These are phyloP conservation scores for Schizosaccharomyces japonicus DNA, from an alignment of 805 yeast species.

Conservation along the genomic window DNA sequence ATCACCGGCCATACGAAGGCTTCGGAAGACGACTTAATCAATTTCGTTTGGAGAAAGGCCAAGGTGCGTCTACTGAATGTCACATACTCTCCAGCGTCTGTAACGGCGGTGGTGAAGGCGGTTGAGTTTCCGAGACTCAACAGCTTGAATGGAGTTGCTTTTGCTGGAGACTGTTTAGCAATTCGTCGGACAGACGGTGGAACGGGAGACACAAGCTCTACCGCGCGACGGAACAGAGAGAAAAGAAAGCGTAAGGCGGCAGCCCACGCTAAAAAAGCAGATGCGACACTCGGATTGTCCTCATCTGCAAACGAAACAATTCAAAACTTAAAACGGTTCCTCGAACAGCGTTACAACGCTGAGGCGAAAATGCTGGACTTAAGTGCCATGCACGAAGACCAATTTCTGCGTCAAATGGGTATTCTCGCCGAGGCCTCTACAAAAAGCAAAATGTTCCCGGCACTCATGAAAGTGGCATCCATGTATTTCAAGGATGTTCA, in stretches of 20 bases:
- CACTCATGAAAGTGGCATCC: constrained; percentile 59
- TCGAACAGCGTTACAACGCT: constrained; percentile 44
- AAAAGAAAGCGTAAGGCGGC: background rate
- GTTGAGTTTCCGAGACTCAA: background rate
- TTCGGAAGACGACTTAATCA: background rate
- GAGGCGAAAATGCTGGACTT: constrained; percentile 45
- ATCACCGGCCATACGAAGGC: constrained; percentile 1
- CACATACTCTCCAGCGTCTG: background rate
- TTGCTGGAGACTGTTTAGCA: constrained; percentile 1
- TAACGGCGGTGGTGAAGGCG: background rate
- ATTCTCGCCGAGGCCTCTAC: constrained; percentile 25
- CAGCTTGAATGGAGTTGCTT: background rate
- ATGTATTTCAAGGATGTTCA: constrained; percentile 25
- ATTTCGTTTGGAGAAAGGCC: constrained; percentile 1
- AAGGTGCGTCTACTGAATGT: constrained; percentile 1
- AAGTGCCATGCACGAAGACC: constrained; percentile 40
- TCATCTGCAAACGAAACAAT: constrained; percentile 24
- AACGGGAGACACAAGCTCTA: background rate
- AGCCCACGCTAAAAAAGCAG: background rate
- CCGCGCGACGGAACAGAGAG: background rate
- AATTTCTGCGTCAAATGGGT: constrained; percentile 33
- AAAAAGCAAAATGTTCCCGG: constrained; percentile 66
- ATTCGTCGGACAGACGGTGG: background rate
- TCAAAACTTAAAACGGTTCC: constrained; percentile 34
- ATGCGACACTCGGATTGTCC: background rate